Evolutionary conservation across 345 rosid species (phyloP).

Genomic region (Lumnitzera racemosa): DNA sequence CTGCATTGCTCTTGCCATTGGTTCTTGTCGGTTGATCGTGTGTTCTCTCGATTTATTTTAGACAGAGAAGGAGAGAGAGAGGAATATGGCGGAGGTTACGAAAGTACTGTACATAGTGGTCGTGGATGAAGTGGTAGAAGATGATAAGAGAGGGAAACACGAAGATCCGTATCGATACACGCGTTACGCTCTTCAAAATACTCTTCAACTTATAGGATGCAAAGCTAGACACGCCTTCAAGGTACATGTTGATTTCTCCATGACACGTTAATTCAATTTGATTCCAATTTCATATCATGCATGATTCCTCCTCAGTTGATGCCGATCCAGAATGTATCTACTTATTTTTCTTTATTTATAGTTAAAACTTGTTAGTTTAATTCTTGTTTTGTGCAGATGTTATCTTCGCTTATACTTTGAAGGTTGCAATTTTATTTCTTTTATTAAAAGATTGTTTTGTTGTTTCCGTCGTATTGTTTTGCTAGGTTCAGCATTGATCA

Average conservation of each 20-base stretch:
- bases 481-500: no score
- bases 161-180: constrained; percentile 73
- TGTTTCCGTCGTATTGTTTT: no score
- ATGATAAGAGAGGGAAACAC: constrained; percentile 23
- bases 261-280: not conserved
- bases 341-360: no score
- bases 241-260: constrained; percentile 23
- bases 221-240: constrained; percentile 97
- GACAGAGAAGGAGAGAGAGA: constrained; percentile 1
- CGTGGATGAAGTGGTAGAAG: constrained; percentile 52
- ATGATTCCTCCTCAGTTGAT: no score
- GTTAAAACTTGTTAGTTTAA: no score
- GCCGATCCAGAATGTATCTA: no score
- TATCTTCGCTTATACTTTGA: no score
- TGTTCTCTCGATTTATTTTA: not conserved
- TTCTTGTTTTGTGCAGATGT: no score
- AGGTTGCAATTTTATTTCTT: no score
- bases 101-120: constrained; percentile 85
- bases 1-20: constrained; percentile 9
- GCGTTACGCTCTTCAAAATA: constrained; percentile 84
- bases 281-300: not conserved
- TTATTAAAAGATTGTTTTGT: no score
- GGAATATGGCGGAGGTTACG: constrained; percentile 53
- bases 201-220: constrained; percentile 97
- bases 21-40: not conserved